Evolutionary conservation across 2,329 filamentous ascomycete species (phyloP).

Genomic region (Nigrograna mackinnonii): DNA sequence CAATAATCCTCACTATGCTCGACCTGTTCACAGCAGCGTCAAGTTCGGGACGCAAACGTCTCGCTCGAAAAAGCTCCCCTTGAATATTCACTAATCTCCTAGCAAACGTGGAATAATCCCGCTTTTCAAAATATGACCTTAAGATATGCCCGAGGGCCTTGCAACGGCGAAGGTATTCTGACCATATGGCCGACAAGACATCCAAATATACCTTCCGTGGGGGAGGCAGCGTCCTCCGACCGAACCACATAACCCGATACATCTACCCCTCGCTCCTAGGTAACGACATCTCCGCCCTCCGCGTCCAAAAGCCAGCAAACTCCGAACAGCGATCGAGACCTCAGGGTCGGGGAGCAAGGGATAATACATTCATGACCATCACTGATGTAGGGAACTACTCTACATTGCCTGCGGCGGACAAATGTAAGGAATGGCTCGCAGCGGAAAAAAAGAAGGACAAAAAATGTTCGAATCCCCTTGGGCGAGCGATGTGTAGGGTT

Average conservation of each 20-base stretch:
- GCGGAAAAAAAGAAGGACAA: slow-evolving; percentile 7
- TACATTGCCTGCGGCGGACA: neutral
- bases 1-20: no score
- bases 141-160: no score
- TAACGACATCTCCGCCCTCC: slow-evolving; percentile 6
- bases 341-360: slow-evolving; percentile 9
- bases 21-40: no score
- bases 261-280: slow-evolving; percentile 12
- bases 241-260: slow-evolving; percentile 20
- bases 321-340: slow-evolving; percentile 9
- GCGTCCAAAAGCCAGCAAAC: slow-evolving; percentile 9
- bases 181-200: neutral
- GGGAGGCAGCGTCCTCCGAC: slow-evolving; percentile 10
- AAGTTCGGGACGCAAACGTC: no score
- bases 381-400: slow-evolving; percentile 2
- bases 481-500: slow-evolving; percentile 16
- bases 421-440: slow-evolving; percentile 4
- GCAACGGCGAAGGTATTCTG: no score
- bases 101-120: no score
- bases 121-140: no score
- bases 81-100: no score
- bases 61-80: no score
- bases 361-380: slow-evolving; percentile 12
- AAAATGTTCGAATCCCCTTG: slow-evolving; percentile 11
- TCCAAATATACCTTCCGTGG: slow-evolving; percentile 15